Evolutionary conservation across 2,329 filamentous ascomycete species (phyloP).

Genomic region (Calonectria crousiana): DNA sequence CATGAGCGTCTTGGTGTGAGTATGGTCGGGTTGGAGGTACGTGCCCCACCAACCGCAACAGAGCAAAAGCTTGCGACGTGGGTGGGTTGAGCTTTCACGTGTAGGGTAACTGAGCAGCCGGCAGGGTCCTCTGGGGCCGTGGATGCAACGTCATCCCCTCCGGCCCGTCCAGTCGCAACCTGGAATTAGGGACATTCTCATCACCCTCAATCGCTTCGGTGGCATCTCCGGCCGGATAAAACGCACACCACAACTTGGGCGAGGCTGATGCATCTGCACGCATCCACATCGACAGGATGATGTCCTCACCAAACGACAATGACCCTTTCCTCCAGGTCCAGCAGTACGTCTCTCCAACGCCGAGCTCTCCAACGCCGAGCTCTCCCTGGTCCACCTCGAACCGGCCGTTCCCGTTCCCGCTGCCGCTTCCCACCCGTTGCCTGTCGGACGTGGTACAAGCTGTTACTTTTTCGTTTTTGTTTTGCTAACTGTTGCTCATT

Average conservation of each 20-base stretch:
- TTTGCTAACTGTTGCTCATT: background rate
- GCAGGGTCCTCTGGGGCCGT: background rate
- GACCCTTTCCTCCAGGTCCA: slow-evolving; percentile 81
- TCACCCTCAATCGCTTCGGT: background rate
- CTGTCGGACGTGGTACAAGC: background rate
- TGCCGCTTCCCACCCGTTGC: no score
- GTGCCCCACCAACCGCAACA: slow-evolving; percentile 27
- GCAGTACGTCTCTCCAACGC: slow-evolving; percentile 61
- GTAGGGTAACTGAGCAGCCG: slow-evolving; percentile 14
- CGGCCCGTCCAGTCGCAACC: slow-evolving; percentile 39
- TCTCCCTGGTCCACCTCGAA: background rate
- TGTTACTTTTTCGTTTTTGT: background rate
- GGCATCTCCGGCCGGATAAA: background rate
- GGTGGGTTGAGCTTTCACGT: slow-evolving; percentile 7
- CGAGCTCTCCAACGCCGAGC: background rate
- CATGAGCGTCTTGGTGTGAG: slow-evolving; percentile 37
- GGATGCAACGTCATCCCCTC: slow-evolving; percentile 49
- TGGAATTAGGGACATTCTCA: slow-evolving; percentile 15
- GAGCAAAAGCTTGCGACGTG: slow-evolving; percentile 20
- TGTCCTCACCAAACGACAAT: slow-evolving; percentile 76
- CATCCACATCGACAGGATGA: slow-evolving; percentile 61
- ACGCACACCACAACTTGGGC: background rate
- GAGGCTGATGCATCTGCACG: slow-evolving; percentile 38
- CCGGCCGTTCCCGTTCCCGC: background rate
- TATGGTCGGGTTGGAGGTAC: slow-evolving; percentile 19